Evolutionary conservation across 768 basidiomycete species (phyloP).

Genomic region (Lactarius psammicola): DNA sequence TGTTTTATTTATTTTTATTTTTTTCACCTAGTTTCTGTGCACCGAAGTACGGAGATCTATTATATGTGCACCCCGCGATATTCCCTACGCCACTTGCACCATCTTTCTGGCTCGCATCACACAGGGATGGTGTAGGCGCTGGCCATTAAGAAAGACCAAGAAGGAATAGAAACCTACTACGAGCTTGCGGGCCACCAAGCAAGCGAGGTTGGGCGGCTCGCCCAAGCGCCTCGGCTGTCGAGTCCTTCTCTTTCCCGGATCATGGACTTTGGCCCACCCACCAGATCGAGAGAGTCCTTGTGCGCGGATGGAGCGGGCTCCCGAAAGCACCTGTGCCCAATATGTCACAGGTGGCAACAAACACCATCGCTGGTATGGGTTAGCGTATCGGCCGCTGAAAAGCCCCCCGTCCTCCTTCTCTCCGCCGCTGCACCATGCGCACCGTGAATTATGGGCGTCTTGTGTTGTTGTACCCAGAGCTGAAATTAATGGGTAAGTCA

Average conservation of each 20-base stretch:
- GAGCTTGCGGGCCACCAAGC: neutral
- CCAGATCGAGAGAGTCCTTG: neutral
- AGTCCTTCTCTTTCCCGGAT: neutral
- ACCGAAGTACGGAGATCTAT: neutral
- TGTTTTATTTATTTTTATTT: too few species aligned
- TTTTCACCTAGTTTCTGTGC: neutral
- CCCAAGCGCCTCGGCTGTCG: neutral
- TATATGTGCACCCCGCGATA: neutral
- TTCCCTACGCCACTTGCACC: neutral
- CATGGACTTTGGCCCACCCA: neutral
- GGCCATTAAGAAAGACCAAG: neutral
- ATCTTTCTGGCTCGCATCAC: neutral
- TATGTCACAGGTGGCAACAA: neutral
- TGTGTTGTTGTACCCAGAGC: neutral
- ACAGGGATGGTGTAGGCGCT: neutral
- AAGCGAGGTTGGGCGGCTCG: neutral
- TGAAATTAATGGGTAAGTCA: neutral
- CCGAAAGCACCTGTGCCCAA: neutral
- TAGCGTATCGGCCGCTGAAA: neutral
- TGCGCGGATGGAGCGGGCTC: neutral
- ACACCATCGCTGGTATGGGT: neutral
- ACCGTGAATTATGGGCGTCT: neutral
- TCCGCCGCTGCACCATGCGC: neutral
- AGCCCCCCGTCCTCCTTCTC: neutral
- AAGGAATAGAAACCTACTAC: neutral